phyloP scores from a whole-genome alignment of 345 rosid genomes.

The Odontarrhena argentea region DNA sequence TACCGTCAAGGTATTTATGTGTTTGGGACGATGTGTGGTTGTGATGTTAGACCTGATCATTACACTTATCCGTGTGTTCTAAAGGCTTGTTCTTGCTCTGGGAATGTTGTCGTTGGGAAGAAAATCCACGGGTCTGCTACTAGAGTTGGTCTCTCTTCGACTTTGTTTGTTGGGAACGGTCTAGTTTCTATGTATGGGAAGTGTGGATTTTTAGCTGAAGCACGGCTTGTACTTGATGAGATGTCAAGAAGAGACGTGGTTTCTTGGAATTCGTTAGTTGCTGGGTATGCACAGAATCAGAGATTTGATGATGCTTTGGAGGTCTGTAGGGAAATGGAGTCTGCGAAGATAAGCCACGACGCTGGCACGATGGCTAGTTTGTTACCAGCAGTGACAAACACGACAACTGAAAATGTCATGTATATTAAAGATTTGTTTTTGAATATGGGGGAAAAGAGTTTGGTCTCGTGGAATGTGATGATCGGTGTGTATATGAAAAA shows the following conservation, averaged over 20 bases:
- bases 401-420: constrained; percentile 52
- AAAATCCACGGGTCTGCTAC: constrained; percentile 58
- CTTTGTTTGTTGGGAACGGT: constrained; percentile 67
- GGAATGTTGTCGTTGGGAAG: constrained; percentile 51
- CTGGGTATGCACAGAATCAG: constrained; percentile 63
- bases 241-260: constrained; percentile 67
- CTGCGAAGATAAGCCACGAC: constrained; percentile 48
- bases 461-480: constrained; percentile 82
- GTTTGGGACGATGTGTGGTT: constrained; percentile 46
- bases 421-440: constrained; percentile 60
- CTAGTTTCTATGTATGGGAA: constrained; percentile 73
- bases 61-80: constrained; percentile 73
- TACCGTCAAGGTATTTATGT: constrained; percentile 53
- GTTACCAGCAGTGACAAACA: constrained; percentile 64
- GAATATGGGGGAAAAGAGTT: constrained; percentile 49
- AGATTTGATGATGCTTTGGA: constrained; percentile 66
- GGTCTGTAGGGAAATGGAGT: constrained; percentile 65
- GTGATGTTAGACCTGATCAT: constrained; percentile 55
- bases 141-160: constrained; percentile 57
- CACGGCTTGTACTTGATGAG: constrained; percentile 58
- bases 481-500: constrained; percentile 63
- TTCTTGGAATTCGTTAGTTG: constrained; percentile 77
- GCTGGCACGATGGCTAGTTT: constrained; percentile 78
- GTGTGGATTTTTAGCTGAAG: constrained; percentile 61
- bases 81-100: constrained; percentile 71